phyloP scores from a whole-genome alignment of 2,329 filamentous ascomycete species.

The Davidsoniella eucalypti region DNA sequence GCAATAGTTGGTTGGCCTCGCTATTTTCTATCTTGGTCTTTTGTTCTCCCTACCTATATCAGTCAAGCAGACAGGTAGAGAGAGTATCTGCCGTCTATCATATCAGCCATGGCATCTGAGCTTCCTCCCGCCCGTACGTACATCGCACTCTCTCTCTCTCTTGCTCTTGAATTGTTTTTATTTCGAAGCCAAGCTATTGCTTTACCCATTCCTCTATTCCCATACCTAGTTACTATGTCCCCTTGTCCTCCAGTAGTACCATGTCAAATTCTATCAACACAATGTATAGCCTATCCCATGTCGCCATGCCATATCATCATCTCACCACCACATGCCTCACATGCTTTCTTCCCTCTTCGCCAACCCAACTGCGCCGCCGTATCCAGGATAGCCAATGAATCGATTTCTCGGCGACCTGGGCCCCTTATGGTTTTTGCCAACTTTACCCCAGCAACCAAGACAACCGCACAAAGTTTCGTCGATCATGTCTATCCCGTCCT shows the following conservation, averaged over 20 bases:
- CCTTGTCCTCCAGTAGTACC: neutral
- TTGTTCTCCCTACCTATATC: neutral
- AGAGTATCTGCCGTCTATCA: neutral
- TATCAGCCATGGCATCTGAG: slow-evolving; percentile 1
- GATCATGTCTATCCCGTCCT: neutral
- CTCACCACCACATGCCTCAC: slow-evolving; percentile 7
- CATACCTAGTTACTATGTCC: too few species aligned
- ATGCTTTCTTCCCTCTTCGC: neutral
- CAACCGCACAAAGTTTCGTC: too few species aligned
- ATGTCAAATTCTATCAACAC: neutral
- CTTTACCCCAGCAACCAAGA: neutral
- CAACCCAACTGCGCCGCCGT: neutral
- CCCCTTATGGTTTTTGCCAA: too few species aligned
- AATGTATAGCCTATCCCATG: neutral
- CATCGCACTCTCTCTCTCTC: neutral
- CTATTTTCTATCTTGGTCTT: neutral
- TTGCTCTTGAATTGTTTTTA: neutral
- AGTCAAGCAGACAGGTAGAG: neutral
- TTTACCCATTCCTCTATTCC: neutral
- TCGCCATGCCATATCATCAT: slow-evolving; percentile 5
- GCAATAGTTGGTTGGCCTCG: neutral
- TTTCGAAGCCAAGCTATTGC: neutral
- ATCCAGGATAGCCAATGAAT: too few species aligned
- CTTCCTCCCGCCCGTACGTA: slow-evolving; percentile 4
- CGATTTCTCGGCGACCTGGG: too few species aligned